A percentile compares a stretch with the other conserved stretches of the same genome.
These are phyloP conservation scores for Populus ilicifolia DNA, from an alignment of 345 rosid species.

Conservation along the genomic window DNA sequence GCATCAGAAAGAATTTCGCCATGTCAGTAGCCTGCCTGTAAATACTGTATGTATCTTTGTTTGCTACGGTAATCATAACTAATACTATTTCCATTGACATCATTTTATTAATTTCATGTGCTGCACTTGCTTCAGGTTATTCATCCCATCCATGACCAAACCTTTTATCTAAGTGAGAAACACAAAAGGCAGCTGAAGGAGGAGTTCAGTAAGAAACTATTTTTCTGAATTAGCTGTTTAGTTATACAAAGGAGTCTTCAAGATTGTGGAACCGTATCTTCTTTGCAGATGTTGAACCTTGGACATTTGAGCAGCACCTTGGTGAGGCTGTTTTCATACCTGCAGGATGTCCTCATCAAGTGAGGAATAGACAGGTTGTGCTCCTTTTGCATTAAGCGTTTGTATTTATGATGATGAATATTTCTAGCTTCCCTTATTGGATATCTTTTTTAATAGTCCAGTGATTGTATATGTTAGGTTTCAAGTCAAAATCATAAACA, in stretches of 20 bases:
- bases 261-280: neutral
- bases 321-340: constrained; percentile 63
- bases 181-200: constrained; percentile 56
- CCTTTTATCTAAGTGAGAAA: constrained; percentile 42
- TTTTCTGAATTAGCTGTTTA: neutral
- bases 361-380: constrained; percentile 51
- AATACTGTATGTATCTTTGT: constrained; percentile 35
- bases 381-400: neutral
- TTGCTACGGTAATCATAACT: neutral
- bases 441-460: neutral
- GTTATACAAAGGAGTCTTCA: neutral
- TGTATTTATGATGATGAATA: neutral
- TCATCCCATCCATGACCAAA: constrained; percentile 63
- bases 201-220: constrained; percentile 44
- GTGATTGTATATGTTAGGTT: no score
- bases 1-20: constrained; percentile 41
- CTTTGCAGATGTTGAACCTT: constrained; percentile 50
- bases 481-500: neutral
- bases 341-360: constrained; percentile 67
- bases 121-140: constrained; percentile 34
- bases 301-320: constrained; percentile 57
- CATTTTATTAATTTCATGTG: constrained; percentile 6
- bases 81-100: neutral
- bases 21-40: constrained; percentile 35
- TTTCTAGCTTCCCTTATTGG: neutral